Evolutionary conservation across 169 alveolate genomes (phyloP).

Genomic region (Cryptosporidium felis): DNA sequence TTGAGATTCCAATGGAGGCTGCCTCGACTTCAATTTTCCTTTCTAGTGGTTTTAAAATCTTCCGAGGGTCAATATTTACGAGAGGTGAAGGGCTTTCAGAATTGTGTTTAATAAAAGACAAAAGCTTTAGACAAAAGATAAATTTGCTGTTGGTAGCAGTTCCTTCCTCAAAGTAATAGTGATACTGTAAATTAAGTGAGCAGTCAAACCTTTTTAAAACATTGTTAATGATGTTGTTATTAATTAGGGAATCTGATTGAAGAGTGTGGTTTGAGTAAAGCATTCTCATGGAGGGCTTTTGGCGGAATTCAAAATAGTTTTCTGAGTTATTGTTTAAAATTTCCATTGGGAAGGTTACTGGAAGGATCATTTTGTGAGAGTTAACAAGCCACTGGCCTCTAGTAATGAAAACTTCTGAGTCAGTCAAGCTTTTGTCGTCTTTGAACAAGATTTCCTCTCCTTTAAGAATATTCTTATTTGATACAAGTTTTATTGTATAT

Average conservation of each 20-base stretch:
- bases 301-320: background rate
- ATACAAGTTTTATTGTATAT: background rate
- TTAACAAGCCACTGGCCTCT: conserved; percentile 51
- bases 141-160: conserved; percentile 15
- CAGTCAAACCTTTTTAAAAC: conserved; percentile 28
- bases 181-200: conserved; percentile 2
- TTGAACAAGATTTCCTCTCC: conserved; percentile 43
- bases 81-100: background rate
- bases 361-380: conserved; percentile 61
- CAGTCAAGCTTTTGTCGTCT: conserved; percentile 51
- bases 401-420: conserved; percentile 43
- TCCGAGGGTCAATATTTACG: conserved; percentile 16
- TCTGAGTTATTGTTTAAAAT: background rate
- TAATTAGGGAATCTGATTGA: background rate
- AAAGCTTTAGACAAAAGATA: conserved; percentile 37
- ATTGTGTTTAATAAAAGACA: conserved; percentile 16
- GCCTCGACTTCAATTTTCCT: conserved; percentile 61
- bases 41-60: conserved; percentile 22
- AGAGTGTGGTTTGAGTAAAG: conserved; percentile 5
- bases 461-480: conserved; percentile 18
- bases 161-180: conserved; percentile 29
- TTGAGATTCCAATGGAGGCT: conserved; percentile 59
- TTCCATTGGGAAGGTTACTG: conserved; percentile 4
- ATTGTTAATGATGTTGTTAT: background rate
- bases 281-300: background rate